These are phyloP conservation scores for Aquilaria malaccensis DNA, from an alignment of 345 rosid genomes.

Conservation along the genomic window DNA sequence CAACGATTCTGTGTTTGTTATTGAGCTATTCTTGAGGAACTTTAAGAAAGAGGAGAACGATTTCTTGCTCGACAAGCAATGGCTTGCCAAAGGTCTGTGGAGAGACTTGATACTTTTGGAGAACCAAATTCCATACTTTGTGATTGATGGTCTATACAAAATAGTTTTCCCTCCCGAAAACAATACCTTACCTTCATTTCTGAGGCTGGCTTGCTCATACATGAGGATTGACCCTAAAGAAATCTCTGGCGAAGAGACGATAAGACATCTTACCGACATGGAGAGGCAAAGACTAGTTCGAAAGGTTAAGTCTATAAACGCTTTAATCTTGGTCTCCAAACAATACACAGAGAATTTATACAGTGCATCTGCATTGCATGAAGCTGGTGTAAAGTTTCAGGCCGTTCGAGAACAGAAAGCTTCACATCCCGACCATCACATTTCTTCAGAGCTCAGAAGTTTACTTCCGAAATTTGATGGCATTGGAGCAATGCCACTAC, in stretches of 20 bases:
- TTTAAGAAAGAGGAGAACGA: neutral
- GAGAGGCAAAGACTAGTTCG: too few relatives aligned
- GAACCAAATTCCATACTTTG: constrained; percentile 7
- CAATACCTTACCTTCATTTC: neutral
- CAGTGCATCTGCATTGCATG: constrained; percentile 1
- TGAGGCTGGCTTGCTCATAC: neutral
- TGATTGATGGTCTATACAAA: neutral
- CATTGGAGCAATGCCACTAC: constrained; percentile 12
- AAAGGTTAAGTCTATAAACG: too few relatives aligned
- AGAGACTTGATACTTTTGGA: neutral
- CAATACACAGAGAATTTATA: too few relatives aligned
- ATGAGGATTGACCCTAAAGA: neutral
- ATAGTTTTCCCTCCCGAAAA: neutral
- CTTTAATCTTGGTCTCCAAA: neutral
- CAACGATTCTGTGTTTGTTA: constrained; percentile 1
- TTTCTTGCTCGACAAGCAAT: neutral
- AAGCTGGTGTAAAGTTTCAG: constrained; percentile 7
- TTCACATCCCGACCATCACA: neutral
- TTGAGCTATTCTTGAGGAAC: neutral
- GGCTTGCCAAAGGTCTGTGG: neutral
- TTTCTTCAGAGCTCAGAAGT: neutral
- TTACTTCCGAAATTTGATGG: neutral
- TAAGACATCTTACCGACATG: too few relatives aligned
- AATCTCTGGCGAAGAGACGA: too few relatives aligned
- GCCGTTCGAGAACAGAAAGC: neutral